Evolutionary conservation across 1,284 basidiomycete genomes (phyloP).

Genomic region (Trametes sp.): DNA sequence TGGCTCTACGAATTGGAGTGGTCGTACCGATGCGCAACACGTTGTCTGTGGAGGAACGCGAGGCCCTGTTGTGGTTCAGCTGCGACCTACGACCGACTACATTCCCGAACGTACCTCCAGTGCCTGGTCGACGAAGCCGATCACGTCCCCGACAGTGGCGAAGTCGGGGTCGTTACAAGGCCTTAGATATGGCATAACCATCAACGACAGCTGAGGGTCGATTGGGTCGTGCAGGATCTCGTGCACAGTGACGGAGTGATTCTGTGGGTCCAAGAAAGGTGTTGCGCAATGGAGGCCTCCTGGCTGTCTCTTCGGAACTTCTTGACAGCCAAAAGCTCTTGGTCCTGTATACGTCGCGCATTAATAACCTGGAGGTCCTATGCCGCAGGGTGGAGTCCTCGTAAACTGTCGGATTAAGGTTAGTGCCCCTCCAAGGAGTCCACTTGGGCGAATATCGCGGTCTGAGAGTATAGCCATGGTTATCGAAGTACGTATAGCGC

Average conservation of each 20-base stretch:
- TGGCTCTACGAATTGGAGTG: background rate
- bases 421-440: constrained; percentile 9
- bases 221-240: constrained; percentile 30
- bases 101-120: constrained; percentile 33
- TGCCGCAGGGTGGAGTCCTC: constrained; percentile 11
- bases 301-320: constrained; percentile 8
- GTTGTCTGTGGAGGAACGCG: constrained; percentile 35
- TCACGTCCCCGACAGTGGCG: constrained; percentile 33
- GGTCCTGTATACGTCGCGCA: constrained; percentile 28
- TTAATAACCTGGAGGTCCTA: constrained; percentile 30
- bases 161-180: constrained; percentile 34
- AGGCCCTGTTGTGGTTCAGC: constrained; percentile 28
- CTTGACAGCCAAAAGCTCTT: constrained; percentile 34
- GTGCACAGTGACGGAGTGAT: constrained; percentile 32
- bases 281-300: constrained; percentile 20
- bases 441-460: constrained; percentile 8
- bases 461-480: background rate
- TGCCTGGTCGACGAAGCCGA: constrained; percentile 37
- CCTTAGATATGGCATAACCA: constrained; percentile 39
- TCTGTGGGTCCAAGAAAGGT: constrained; percentile 15
- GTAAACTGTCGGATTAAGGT: constrained; percentile 2
- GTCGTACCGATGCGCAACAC: constrained; percentile 39
- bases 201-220: constrained; percentile 10
- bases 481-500: background rate
- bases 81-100: background rate